A percentile compares a stretch with the other conserved stretches of the same genome.
phyloP scores from a whole-genome alignment of 352 stramenopile genomes.

The Elongisporangium undulatum region DNA sequence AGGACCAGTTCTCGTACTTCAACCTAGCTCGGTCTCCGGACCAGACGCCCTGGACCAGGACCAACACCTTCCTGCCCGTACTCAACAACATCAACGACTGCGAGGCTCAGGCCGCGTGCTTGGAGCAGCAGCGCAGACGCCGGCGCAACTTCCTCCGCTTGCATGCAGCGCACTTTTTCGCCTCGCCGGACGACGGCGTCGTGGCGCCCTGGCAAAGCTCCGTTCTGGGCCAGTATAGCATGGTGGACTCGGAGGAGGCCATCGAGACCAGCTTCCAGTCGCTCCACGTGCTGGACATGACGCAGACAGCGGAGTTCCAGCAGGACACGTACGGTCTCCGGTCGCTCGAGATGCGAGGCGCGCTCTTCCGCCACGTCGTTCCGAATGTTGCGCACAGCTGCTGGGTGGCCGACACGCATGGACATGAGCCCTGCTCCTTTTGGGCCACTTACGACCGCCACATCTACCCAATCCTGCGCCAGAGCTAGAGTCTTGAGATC shows the following conservation, averaged over 20 bases:
- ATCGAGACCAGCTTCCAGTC: slow-evolving; percentile 17
- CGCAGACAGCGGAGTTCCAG: slow-evolving; percentile 28
- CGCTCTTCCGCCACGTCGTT: slow-evolving; percentile 14
- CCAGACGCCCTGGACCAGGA: slow-evolving; percentile 13
- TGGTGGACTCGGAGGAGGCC: slow-evolving; percentile 12
- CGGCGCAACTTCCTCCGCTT: slow-evolving; percentile 35
- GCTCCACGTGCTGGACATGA: slow-evolving; percentile 22
- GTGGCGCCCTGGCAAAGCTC: slow-evolving; percentile 35
- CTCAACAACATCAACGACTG: slow-evolving; percentile 28
- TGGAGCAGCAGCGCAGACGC: slow-evolving; percentile 17
- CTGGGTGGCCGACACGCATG: slow-evolving; percentile 13
- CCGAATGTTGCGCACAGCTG: slow-evolving; percentile 21
- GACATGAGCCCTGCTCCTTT: slow-evolving; percentile 7
- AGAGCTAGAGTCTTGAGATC: too few species aligned
- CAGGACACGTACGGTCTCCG: slow-evolving; percentile 30
- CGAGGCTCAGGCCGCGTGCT: slow-evolving; percentile 4
- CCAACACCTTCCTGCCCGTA: slow-evolving; percentile 28
- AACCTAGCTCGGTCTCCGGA: slow-evolving; percentile 32
- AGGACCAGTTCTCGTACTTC: slow-evolving; percentile 31
- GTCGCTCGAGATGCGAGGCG: slow-evolving; percentile 20
- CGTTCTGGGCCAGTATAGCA: slow-evolving; percentile 28
- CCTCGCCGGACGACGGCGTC: slow-evolving; percentile 23
- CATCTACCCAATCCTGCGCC: slow-evolving; percentile 16
- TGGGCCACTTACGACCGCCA: slow-evolving; percentile 29
- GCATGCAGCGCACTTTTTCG: slow-evolving; percentile 31